phyloP scores from a whole-genome alignment of 345 rosid genomes.

The Pseudoturritis turrita region DNA sequence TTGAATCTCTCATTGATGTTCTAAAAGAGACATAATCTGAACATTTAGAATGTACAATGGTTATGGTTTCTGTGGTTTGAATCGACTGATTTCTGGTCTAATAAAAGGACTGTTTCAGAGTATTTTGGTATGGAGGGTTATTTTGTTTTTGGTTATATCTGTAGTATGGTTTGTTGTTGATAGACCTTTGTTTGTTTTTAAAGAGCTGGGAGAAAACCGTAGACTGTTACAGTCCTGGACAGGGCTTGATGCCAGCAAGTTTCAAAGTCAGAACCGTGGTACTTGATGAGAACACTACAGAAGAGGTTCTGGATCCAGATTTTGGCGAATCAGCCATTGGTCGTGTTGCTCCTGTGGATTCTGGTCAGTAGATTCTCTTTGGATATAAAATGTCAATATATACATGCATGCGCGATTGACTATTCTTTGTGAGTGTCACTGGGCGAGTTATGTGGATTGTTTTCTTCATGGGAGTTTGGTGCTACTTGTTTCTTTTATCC shows the following conservation, averaged over 20 bases:
- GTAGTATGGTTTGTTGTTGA: neutral
- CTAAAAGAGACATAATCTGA: neutral
- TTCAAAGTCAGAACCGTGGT: constrained; percentile 74
- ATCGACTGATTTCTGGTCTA: neutral
- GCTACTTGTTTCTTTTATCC: constrained; percentile 1
- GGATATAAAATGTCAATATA: neutral
- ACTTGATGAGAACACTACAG: constrained; percentile 55
- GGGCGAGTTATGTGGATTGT: neutral
- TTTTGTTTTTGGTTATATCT: too few relatives aligned
- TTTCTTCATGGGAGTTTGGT: neutral
- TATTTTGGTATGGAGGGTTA: too few relatives aligned
- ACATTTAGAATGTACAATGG: neutral
- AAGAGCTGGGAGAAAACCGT: constrained; percentile 98
- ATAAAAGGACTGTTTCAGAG: neutral
- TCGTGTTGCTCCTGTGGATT: constrained; percentile 93
- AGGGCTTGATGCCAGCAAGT: constrained; percentile 93
- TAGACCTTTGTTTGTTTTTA: neutral
- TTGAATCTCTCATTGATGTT: neutral
- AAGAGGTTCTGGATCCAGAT: constrained; percentile 89
- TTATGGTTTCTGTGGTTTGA: neutral
- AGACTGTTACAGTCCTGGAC: constrained; percentile 93
- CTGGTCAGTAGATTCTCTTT: constrained; percentile 45
- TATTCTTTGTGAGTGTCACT: neutral
- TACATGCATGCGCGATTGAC: neutral
- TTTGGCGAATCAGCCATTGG: constrained; percentile 95